A percentile compares a stretch with the other conserved stretches of the same genome.
phyloP scores from a whole-genome alignment of 2,329 filamentous ascomycete genomes.

The Pestalotiopsis sp. region DNA sequence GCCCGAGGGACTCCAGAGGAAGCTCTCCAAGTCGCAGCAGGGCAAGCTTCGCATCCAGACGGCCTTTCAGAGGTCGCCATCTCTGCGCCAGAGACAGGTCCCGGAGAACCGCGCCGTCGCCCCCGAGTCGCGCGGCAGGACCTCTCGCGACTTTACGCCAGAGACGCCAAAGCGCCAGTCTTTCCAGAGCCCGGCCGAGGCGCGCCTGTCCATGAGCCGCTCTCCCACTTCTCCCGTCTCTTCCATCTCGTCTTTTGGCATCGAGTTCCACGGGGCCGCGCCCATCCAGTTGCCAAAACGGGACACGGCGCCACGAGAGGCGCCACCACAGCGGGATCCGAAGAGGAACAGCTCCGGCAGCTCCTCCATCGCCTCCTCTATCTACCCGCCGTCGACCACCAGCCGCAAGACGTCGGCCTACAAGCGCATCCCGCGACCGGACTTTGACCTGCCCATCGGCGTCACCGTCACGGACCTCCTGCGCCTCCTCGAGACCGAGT shows the following conservation, averaged over 20 bases:
- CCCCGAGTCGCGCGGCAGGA: background rate
- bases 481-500: constrained; percentile 12
- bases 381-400: background rate
- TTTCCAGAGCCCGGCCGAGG: background rate
- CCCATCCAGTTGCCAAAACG: background rate
- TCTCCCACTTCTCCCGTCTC: background rate
- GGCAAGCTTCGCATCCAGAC: constrained; percentile 15
- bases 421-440: constrained; percentile 11
- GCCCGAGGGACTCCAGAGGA: background rate
- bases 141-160: background rate
- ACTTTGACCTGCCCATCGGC: constrained; percentile 13
- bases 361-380: background rate
- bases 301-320: background rate
- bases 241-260: background rate
- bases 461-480: constrained; percentile 15
- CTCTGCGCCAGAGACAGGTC: background rate
- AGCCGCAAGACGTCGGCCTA: constrained; percentile 8
- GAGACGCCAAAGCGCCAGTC: background rate
- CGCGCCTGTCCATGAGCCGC: background rate
- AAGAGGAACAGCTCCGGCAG: background rate
- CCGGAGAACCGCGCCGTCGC: background rate
- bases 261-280: background rate
- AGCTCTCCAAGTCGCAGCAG: constrained; percentile 14
- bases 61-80: constrained; percentile 12
- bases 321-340: background rate